phyloP scores from a whole-genome alignment of 169 alveolate species.

The Plasmodium gallinaceum region DNA sequence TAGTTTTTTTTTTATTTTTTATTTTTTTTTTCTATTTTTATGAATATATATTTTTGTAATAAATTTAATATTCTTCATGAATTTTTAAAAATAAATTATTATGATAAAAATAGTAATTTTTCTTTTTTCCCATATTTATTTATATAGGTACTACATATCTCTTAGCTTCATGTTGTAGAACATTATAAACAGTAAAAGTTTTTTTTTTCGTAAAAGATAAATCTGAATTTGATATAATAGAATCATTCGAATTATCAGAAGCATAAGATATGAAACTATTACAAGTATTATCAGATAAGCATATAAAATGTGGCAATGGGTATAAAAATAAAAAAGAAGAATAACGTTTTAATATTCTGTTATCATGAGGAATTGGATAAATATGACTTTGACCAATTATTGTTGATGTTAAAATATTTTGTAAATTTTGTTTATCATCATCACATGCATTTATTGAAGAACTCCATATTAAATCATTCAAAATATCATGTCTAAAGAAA shows the following conservation, averaged over 20 bases:
- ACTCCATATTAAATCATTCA: constrained; percentile 79
- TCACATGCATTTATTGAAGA: constrained; percentile 78
- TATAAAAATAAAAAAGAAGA: constrained; percentile 81
- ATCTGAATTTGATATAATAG: constrained; percentile 54
- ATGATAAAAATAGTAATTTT: neutral
- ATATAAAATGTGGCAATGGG: constrained; percentile 81
- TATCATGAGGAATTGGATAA: constrained; percentile 84
- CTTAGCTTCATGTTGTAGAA: constrained; percentile 54
- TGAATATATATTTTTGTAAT: neutral
- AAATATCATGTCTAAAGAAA: constrained; percentile 80
- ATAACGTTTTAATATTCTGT: constrained; percentile 74
- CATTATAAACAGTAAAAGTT: constrained; percentile 58
- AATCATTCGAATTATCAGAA: constrained; percentile 41
- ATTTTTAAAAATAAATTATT: neutral
- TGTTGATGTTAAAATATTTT: constrained; percentile 49
- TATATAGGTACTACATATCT: constrained; percentile 49
- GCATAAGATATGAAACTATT: constrained; percentile 67
- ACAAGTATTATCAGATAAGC: constrained; percentile 62
- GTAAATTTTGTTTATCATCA: constrained; percentile 22
- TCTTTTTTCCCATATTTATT: neutral
- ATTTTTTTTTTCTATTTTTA: too few species aligned
- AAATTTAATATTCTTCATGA: neutral
- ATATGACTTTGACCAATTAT: constrained; percentile 84
- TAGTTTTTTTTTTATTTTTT: too few species aligned
- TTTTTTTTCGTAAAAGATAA: constrained; percentile 53